phyloP scores from a whole-genome alignment of 1,284 basidiomycete species.

The Retiboletus fuscus region DNA sequence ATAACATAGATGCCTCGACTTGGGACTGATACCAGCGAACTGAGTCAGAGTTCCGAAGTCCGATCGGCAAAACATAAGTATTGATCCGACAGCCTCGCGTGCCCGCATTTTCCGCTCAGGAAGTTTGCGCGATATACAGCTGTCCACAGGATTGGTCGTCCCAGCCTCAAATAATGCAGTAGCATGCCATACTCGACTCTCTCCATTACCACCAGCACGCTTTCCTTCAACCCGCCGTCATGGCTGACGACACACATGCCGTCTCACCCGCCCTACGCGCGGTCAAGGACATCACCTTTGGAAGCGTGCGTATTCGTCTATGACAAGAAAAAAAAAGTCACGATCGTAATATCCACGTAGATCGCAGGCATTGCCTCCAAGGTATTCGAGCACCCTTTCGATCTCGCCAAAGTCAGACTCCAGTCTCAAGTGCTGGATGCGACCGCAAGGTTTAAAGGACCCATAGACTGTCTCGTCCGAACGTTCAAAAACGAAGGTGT shows the following conservation, averaged over 20 bases:
- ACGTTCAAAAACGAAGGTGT: constrained; percentile 87
- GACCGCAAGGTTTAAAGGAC: constrained; percentile 81
- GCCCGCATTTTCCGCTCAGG: constrained; percentile 36
- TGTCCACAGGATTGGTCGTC: constrained; percentile 41
- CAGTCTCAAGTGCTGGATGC: constrained; percentile 87
- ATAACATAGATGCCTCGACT: neutral
- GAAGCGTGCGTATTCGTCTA: constrained; percentile 55
- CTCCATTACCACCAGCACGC: constrained; percentile 15
- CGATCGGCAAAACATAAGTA: constrained; percentile 15
- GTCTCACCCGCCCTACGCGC: constrained; percentile 48
- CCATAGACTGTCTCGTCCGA: constrained; percentile 85
- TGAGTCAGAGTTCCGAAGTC: constrained; percentile 23
- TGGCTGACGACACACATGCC: constrained; percentile 40
- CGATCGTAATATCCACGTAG: constrained; percentile 50
- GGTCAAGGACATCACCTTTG: constrained; percentile 62
- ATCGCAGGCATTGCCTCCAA: constrained; percentile 80
- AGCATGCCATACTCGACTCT: constrained; percentile 30
- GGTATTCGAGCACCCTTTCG: constrained; percentile 80
- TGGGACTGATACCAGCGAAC: neutral
- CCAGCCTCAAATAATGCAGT: constrained; percentile 41
- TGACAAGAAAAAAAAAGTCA: neutral
- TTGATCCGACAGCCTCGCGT: constrained; percentile 27
- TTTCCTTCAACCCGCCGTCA: constrained; percentile 13
- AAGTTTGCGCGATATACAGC: constrained; percentile 32
- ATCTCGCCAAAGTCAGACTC: constrained; percentile 85